Evolutionary conservation across 805 yeast species (phyloP).

Genomic region (Cyberlindnera amylophila): DNA sequence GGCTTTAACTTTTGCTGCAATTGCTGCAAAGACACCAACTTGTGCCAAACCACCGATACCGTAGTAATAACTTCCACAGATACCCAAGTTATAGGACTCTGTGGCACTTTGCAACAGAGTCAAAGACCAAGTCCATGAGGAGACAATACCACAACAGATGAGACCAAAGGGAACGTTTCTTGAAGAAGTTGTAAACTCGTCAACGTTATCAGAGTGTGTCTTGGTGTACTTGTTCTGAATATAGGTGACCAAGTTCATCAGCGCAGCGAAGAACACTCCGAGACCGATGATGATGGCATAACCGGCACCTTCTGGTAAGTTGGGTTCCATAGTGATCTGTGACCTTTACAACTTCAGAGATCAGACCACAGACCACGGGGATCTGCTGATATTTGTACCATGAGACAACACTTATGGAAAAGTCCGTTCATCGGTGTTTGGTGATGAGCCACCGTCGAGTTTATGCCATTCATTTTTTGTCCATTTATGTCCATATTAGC

Average conservation of each 20-base stretch:
- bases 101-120: slow-evolving; percentile 31
- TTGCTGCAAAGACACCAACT: slow-evolving; percentile 34
- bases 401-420: too few relatives aligned
- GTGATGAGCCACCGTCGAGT: too few relatives aligned
- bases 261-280: slow-evolving; percentile 44
- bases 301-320: slow-evolving; percentile 56
- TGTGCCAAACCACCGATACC: slow-evolving; percentile 21
- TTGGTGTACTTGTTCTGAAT: slow-evolving; percentile 26
- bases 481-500: too few relatives aligned
- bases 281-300: slow-evolving; percentile 78
- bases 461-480: too few relatives aligned
- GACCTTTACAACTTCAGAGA: neutral
- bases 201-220: slow-evolving; percentile 29
- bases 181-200: slow-evolving; percentile 43
- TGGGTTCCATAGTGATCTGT: neutral
- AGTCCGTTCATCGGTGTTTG: too few relatives aligned
- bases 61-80: slow-evolving; percentile 31
- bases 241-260: slow-evolving; percentile 38
- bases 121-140: slow-evolving; percentile 38
- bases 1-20: slow-evolving; percentile 34
- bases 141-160: slow-evolving; percentile 40
- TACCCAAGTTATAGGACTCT: slow-evolving; percentile 29
- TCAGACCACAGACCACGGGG: too few relatives aligned
- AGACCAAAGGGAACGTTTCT: slow-evolving; percentile 41
- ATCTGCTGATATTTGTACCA: too few relatives aligned